Evolutionary conservation across 768 basidiomycete species (phyloP), one percentile per base, ranked within the genome.

Genomic region (Peribolospora baueri): DNA sequence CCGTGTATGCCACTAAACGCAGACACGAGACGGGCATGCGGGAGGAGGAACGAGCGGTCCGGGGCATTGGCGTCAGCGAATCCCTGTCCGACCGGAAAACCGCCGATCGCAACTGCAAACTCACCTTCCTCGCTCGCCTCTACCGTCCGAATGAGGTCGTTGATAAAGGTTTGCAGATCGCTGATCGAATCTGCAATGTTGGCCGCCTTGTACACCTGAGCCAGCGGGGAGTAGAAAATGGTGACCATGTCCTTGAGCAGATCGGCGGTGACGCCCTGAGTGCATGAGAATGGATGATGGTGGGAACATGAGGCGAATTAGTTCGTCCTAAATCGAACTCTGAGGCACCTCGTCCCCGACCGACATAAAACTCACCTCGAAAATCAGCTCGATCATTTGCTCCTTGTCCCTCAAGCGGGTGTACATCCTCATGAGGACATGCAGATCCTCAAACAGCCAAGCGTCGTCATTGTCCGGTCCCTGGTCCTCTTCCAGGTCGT

Each of bases 231-330:
- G 67, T 98, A 98, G 68, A 98, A 98, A 56, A 98, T 97, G 14
- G 93, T 95, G 62, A 98, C 86, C 57, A 98, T 95, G 66, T 98
- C 93, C 68, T 90, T 95, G 63, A 98, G 71, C 37, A 98, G 72
- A 42, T 97, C 93, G 2, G 91, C 80, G 0, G 93, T 97, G 48
- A 80, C 80, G 25, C 93, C 90, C 90, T 97, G 57, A n/a, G 25
- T 38, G 47, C n/a, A 7, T 25, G 13, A 42, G n/a, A 54, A 46
- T 10, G 46, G 9, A 37, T 8, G 45, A 46, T 51, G n/a, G 51
- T 9, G 42, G 7, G 1, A 54, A 42, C 5, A 25, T 4, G n/a
- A 47, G 8, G n/a, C 14, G 9, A n/a, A 49, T 37, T 42, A 50
- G 5, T 9, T 5, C 46, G 45, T 36, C 45, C 36, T 36, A 14